Base-by-base conservation (phyloP, 148 eudicot genomes). In the Vaccinium corymbosum region DNA sequence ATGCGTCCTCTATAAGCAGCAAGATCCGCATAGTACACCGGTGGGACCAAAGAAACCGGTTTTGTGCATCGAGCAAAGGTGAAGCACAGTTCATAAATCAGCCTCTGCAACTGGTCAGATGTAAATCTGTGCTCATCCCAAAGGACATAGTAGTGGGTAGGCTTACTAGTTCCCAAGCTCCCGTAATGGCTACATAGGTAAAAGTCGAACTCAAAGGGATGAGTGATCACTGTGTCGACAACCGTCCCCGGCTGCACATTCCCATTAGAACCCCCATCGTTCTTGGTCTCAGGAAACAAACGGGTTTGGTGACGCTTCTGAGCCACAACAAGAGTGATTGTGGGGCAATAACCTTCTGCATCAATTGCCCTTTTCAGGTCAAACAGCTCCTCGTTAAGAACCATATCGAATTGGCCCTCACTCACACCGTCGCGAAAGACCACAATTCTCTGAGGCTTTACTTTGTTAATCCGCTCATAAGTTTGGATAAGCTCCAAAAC, bases 341-440 rank as follows among this genome's bases (percentile, higher is more conserved):
- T 66, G 35, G 92, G 93, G 1, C 38, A 77, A 68, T 91, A 91
- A 56, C 76, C 5, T 27, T 71, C 79, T 1, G 80, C 83, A 29
- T 55, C 81, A 56, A 91, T 66, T 1, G 89, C 82, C 22, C 46
- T 76, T 70, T 81, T 88, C 68, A 91, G 32, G 80, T 88, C 92
- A 46, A 80, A 27, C 57, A 91, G 68, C 87, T 91, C 93, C 78
- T 88, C 82, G 16, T 84, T 87, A 8, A 91, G 87, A 32, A 88
- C 92, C 93, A 89, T 91, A 7, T 89, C 90, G 46, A 91, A 89
- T 12, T 89, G 90, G 9, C 90, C 92, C 70, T 91, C 91, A 53
- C 93, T 89, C 0, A 91, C 93, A 10, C 93, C 93, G 55, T 89
- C 93, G 1, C 93, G 90, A 64, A 91, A 91, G 3, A 91, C 77